phyloP scores from a whole-genome alignment of 208 protist species.

The Acanthamoeba culbertsoni region DNA sequence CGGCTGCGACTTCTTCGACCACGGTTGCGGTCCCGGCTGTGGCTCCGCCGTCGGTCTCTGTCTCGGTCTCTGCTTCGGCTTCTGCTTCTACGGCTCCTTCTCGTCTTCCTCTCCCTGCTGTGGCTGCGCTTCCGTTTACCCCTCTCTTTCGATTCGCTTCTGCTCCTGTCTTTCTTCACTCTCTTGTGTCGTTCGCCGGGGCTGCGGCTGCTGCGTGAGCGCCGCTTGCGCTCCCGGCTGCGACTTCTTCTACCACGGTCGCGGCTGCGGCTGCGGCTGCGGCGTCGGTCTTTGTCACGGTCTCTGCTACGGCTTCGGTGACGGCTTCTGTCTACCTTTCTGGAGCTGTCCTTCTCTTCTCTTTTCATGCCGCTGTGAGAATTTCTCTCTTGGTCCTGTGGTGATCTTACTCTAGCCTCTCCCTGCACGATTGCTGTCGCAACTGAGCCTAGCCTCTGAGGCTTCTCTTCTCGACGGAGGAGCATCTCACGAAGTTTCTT shows the following conservation, averaged over 20 bases:
- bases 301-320: no score
- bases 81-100: not conserved
- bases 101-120: not conserved
- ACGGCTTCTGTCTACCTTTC: no score
- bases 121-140: not conserved
- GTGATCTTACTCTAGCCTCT: no score
- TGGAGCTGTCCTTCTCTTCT: no score
- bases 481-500: no score
- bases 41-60: not conserved
- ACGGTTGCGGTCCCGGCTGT: not conserved
- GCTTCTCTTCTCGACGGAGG: no score
- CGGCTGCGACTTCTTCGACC: not conserved
- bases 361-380: no score
- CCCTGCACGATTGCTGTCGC: no score
- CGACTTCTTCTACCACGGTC: not conserved
- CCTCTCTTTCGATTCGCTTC: not conserved
- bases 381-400: no score
- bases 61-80: not conserved
- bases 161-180: not conserved
- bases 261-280: not conserved
- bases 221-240: not conserved
- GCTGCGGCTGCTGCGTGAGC: not conserved
- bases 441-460: no score
- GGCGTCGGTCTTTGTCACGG: not conserved
- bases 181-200: no score